Percentiles rank a stretch among this genome's conserved stretches.
These are phyloP conservation scores for Clonostachys rosea DNA, from an alignment of 2,329 filamentous ascomycete genomes.

Conservation along the genomic window DNA sequence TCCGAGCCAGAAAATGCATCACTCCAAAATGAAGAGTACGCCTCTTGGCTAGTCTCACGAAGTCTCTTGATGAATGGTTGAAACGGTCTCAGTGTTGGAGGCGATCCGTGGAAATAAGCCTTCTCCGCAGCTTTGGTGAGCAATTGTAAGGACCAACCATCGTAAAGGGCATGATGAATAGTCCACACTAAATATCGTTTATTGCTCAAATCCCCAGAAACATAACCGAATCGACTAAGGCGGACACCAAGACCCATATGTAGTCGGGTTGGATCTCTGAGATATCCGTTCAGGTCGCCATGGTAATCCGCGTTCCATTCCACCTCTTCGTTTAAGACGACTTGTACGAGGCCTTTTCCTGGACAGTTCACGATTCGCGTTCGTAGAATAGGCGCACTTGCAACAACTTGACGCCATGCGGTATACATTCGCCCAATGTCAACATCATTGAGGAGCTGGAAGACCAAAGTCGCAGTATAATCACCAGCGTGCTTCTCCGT, in stretches of 20 bases:
- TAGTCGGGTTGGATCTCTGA: too few species aligned
- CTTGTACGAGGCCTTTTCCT: too few species aligned
- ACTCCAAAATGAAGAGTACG: background rate
- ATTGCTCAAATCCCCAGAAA: background rate
- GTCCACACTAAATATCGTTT: constrained; percentile 10
- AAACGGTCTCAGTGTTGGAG: constrained; percentile 19
- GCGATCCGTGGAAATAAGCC: constrained; percentile 4
- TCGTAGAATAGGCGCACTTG: too few species aligned
- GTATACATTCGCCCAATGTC: too few species aligned
- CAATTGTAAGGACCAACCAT: constrained; percentile 7
- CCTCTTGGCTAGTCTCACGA: background rate
- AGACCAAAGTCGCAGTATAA: background rate
- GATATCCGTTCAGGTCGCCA: constrained; percentile 4
- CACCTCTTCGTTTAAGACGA: too few species aligned
- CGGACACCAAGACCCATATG: constrained; percentile 11
- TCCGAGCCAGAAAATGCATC: background rate
- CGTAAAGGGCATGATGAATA: constrained; percentile 11
- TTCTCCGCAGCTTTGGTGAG: background rate
- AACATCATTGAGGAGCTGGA: too few species aligned
- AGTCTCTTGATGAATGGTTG: constrained; percentile 33
- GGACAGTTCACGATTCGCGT: too few species aligned
- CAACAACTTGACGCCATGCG: too few species aligned
- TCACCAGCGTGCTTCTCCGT: constrained; percentile 26
- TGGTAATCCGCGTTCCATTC: constrained; percentile 12
- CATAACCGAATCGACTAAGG: constrained; percentile 8